Base-by-base conservation (phyloP, 2,329 filamentous ascomycete genomes). In the Gnomoniopsis sp. region DNA sequence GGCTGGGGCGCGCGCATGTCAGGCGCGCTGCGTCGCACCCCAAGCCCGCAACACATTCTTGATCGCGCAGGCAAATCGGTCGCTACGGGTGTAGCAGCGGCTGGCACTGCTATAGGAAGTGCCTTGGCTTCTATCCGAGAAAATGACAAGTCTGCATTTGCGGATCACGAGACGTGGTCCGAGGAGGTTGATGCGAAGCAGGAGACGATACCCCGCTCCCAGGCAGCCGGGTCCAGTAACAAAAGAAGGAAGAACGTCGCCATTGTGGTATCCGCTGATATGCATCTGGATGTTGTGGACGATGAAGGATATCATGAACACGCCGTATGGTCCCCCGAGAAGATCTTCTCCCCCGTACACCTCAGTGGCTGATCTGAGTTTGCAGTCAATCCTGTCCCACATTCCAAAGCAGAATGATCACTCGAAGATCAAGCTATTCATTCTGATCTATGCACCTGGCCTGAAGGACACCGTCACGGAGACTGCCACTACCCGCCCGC, bases 141-240 rank as follows among this genome's bases (percentile, higher is more conserved):
- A 71, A 92, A 96, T 69, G 90, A 93, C 69, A 87, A 86, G 69
- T 83, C 85, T 62, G 88, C 88, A 53, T 95, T 89, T 71, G 87
- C 86, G 63, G 93, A 97, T 72, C 91, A 95, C 74, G 89, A 91
- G 70, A 87, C 91, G 54, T 97, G 93, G 93, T 92, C 89, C 15
- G 92, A 97, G 72, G 93, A 97, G 75, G 90, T 88, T 22, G 88
- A 90, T 66, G 82, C 88, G 51, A 85, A 88, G 68, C 77, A 77
- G 65, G 77, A 80, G 56, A 77, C 76, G 55, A 65, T 69, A 59
- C 58, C 71, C 58, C 47, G 72, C 38, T 65, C 76, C 41, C 66
- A 71, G 60, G 59, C 72, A 59, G 62, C 70, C 65, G 66, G 71
- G 53, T 61, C 73, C 53, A 63, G 70, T 53, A 84, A 78, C 68